phyloP scores from a whole-genome alignment of 2,329 filamentous ascomycete species.

The Curvularia verruculosa region DNA sequence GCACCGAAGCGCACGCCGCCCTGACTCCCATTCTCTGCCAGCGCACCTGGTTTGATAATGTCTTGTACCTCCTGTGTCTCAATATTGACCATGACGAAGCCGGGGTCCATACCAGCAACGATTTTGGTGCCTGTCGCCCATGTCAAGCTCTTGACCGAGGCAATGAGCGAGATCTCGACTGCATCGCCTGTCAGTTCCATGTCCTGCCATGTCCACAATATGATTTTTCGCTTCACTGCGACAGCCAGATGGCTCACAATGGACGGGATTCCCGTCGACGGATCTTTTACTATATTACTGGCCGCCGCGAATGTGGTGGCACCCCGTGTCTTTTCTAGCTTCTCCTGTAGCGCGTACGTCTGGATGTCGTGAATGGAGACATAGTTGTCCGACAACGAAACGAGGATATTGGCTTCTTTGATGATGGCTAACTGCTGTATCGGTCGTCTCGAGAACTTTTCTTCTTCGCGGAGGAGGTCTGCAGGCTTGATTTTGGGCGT shows the following conservation, averaged over 20 bases:
- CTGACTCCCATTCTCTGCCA: slow-evolving; percentile 67
- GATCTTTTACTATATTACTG: slow-evolving; percentile 92
- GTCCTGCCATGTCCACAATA: slow-evolving; percentile 96
- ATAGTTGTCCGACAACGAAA: slow-evolving; percentile 88
- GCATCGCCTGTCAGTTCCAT: slow-evolving; percentile 81
- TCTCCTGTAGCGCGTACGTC: slow-evolving; percentile 81
- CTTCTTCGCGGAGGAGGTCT: slow-evolving; percentile 86
- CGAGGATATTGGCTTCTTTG: slow-evolving; percentile 89
- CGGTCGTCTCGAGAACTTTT: slow-evolving; percentile 88
- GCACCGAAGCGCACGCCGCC: slow-evolving; percentile 80
- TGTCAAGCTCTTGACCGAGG: slow-evolving; percentile 84
- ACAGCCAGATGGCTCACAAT: slow-evolving; percentile 92
- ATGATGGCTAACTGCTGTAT: slow-evolving; percentile 95
- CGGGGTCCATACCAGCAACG: slow-evolving; percentile 87
- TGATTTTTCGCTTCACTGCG: slow-evolving; percentile 85
- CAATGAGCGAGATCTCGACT: slow-evolving; percentile 77
- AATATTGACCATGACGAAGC: slow-evolving; percentile 88
- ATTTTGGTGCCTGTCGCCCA: slow-evolving; percentile 89
- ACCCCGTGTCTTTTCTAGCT: slow-evolving; percentile 81
- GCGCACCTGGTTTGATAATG: slow-evolving; percentile 76
- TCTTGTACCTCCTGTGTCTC: slow-evolving; percentile 75
- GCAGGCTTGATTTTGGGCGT: slow-evolving; percentile 59
- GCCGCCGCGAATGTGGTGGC: slow-evolving; percentile 91
- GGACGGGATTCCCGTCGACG: slow-evolving; percentile 83
- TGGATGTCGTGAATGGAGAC: slow-evolving; percentile 90